These are phyloP conservation scores for Wickerhamomyces chaumierensis DNA, from an alignment of 805 yeast species.

Conservation along the genomic window DNA sequence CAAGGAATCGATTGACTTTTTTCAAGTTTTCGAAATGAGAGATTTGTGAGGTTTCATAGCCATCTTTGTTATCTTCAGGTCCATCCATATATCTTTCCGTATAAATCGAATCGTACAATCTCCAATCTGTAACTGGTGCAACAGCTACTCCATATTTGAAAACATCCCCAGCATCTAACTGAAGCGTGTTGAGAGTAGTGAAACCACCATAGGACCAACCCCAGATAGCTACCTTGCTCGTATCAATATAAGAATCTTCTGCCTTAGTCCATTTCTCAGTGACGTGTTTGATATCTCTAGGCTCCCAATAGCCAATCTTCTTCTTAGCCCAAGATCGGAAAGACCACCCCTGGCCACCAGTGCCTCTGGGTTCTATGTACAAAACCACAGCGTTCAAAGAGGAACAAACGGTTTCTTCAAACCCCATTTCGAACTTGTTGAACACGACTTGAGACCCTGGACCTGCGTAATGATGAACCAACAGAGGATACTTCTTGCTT, in stretches of 20 bases:
- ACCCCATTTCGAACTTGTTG: slow-evolving; percentile 45
- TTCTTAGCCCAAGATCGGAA: slow-evolving; percentile 75
- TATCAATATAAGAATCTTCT: slow-evolving; percentile 43
- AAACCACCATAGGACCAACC: slow-evolving; percentile 99
- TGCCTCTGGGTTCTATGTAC: slow-evolving; percentile 94
- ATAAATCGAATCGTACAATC: slow-evolving; percentile 82
- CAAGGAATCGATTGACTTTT: slow-evolving; percentile 51
- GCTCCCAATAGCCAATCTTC: slow-evolving; percentile 72
- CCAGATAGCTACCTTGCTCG: slow-evolving; percentile 70
- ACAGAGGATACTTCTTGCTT: slow-evolving; percentile 53
- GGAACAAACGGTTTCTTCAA: slow-evolving; percentile 68
- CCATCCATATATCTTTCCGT: slow-evolving; percentile 91
- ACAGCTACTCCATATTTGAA: slow-evolving; percentile 91
- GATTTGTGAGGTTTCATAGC: slow-evolving; percentile 53
- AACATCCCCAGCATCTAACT: slow-evolving; percentile 59
- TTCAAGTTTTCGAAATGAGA: slow-evolving; percentile 43
- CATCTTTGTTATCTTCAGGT: slow-evolving; percentile 56
- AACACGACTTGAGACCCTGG: slow-evolving; percentile 85
- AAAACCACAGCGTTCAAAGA: slow-evolving; percentile 76
- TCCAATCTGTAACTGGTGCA: slow-evolving; percentile 96
- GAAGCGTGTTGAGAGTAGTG: slow-evolving; percentile 80
- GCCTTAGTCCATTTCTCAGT: slow-evolving; percentile 42
- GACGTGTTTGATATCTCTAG: slow-evolving; percentile 75
- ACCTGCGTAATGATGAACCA: slow-evolving; percentile 93
- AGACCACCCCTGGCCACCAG: slow-evolving; percentile 75